phyloP scores from a whole-genome alignment of 169 alveolate species.

The Eimeria sp. region DNA sequence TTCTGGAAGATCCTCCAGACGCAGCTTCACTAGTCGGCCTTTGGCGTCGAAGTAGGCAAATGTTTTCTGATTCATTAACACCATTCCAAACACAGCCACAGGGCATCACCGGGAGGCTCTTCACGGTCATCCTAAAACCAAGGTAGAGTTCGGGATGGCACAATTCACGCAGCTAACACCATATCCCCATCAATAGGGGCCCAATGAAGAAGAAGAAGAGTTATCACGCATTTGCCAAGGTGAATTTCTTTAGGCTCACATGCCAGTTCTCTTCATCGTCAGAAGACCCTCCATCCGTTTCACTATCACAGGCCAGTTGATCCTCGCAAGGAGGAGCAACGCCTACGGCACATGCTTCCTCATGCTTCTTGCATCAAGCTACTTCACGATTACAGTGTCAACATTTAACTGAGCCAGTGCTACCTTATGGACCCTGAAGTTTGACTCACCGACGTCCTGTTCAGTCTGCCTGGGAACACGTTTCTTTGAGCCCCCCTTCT shows the following conservation, averaged over 20 bases:
- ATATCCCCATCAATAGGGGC: not conserved
- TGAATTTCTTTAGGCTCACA: conserved; percentile 4
- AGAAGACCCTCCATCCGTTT: conserved; percentile 8
- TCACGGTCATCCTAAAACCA: not conserved
- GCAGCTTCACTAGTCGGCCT: conserved; percentile 71
- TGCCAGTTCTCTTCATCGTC: conserved; percentile 76
- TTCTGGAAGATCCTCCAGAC: conserved; percentile 26
- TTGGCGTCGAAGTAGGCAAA: conserved; percentile 77
- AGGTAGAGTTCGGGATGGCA: not conserved
- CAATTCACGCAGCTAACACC: not conserved
- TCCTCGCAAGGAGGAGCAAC: not conserved
- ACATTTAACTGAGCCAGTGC: not conserved
- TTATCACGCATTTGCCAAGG: not conserved
- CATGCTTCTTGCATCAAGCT: not conserved
- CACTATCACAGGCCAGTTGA: conserved; percentile 16
- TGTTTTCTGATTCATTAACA: conserved; percentile 27
- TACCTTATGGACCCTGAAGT: not conserved
- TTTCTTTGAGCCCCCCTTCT: conserved; percentile 35
- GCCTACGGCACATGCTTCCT: not conserved
- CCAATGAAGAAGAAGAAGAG: not conserved
- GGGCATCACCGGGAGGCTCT: not conserved
- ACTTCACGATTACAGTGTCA: not conserved
- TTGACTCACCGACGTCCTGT: not conserved
- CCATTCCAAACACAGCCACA: not conserved
- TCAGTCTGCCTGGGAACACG: not conserved